Percentiles rank a stretch among this genome's conserved stretches.
Conservation (phyloP, 192 early-diverging fungal species). For the Phlyctochytrium arcticum region DNA sequence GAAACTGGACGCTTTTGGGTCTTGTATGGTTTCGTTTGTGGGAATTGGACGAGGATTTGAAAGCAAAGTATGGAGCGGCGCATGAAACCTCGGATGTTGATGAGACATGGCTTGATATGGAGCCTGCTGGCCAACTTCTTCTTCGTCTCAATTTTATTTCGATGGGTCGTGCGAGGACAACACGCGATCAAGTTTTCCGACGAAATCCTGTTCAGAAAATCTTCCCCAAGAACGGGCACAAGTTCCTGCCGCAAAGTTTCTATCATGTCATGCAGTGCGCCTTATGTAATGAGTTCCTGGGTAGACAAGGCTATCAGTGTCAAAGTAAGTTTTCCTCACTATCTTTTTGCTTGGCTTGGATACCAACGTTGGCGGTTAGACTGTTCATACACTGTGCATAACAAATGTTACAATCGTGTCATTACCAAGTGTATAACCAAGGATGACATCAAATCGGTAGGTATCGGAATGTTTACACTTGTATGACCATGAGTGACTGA, state of each 20-base stretch:
- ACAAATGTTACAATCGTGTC: conserved; percentile 79
- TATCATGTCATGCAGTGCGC: conserved; percentile 96
- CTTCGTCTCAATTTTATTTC: conserved; percentile 76
- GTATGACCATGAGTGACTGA: not conserved
- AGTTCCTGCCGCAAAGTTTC: conserved; percentile 80
- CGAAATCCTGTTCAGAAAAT: conserved; percentile 43
- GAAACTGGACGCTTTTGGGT: conserved; percentile 56
- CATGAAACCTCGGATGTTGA: conserved; percentile 47
- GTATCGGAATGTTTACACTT: conserved; percentile 1
- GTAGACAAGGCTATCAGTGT: conserved; percentile 82
- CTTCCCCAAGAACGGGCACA: conserved; percentile 74
- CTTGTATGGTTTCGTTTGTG: conserved; percentile 87
- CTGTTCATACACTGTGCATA: conserved; percentile 88
- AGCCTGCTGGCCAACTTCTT: conserved; percentile 86
- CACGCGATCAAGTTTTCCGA: conserved; percentile 45
- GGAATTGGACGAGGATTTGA: conserved; percentile 84
- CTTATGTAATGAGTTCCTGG: conserved; percentile 86
- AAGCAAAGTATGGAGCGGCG: conserved; percentile 21
- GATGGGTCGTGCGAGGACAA: conserved; percentile 29
- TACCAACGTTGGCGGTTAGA: no score
- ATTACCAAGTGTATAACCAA: conserved; percentile 84
- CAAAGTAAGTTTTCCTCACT: conserved; percentile 55
- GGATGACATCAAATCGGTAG: conserved; percentile 23
- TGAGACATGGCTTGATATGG: conserved; percentile 87
- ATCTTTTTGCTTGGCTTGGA: not conserved